phyloP scores from a whole-genome alignment of 2,329 filamentous ascomycete species.

The Dactylonectria estremocensis region DNA sequence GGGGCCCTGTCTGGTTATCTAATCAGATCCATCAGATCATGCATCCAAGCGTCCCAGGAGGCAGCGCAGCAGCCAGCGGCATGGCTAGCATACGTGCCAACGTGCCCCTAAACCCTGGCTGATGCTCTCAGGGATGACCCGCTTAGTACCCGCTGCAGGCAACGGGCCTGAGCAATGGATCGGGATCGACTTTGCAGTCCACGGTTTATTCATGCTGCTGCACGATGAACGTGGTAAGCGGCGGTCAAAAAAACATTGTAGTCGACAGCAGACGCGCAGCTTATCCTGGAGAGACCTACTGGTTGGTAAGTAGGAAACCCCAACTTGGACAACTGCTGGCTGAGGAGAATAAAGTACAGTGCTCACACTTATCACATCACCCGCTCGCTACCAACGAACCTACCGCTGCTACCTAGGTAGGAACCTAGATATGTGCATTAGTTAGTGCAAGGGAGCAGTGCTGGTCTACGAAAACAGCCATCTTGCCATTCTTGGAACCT shows the following conservation, averaged over 20 bases:
- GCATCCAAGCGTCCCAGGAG: conserved; percentile 24
- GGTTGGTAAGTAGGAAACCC: too few species aligned
- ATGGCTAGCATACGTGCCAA: conserved; percentile 4
- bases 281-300: too few species aligned
- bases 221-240: not conserved
- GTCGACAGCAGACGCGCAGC: too few species aligned
- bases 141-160: conserved; percentile 15
- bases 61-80: conserved; percentile 20
- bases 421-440: not conserved
- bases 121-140: conserved; percentile 13
- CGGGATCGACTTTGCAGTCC: not conserved
- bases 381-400: not conserved
- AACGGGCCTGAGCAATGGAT: not conserved
- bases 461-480: not conserved
- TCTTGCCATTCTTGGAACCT: conserved; percentile 16
- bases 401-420: not conserved
- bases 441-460: not conserved
- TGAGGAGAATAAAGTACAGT: too few species aligned
- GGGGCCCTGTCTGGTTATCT: conserved; percentile 40
- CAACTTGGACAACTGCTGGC: too few species aligned
- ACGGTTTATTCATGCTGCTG: not conserved
- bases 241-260: not conserved
- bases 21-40: conserved; percentile 45
- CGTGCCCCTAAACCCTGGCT: conserved; percentile 26
- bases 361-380: too few species aligned